phyloP scores from a whole-genome alignment of 2,329 filamentous ascomycete genomes.

The Penicillium sp. region DNA sequence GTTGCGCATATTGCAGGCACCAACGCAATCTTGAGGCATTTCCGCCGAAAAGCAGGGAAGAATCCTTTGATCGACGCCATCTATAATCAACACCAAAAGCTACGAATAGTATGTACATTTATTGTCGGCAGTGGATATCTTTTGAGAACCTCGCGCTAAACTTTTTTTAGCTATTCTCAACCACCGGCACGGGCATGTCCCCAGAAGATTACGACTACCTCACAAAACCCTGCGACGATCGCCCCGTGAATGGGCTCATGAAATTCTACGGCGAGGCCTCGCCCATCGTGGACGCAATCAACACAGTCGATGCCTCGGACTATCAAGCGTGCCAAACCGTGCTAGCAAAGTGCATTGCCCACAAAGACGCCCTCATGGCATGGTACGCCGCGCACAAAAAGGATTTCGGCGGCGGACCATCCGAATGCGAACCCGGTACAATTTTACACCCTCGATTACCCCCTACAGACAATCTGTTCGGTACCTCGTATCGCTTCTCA shows the following conservation, averaged over 20 bases:
- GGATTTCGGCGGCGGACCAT: background rate
- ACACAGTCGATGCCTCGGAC: slow-evolving; percentile 4
- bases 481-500: slow-evolving; percentile 5
- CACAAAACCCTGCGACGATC: slow-evolving; percentile 4
- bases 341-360: slow-evolving; percentile 7
- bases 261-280: slow-evolving; percentile 7
- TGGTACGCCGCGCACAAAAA: slow-evolving; percentile 6
- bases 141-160: background rate
- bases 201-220: slow-evolving; percentile 13
- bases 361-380: slow-evolving; percentile 1
- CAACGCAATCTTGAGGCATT: slow-evolving; percentile 13
- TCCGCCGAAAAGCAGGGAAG: background rate
- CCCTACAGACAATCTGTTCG: slow-evolving; percentile 8
- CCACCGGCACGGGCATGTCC: slow-evolving; percentile 5
- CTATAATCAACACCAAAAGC: slow-evolving; percentile 12
- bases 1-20: slow-evolving; percentile 12
- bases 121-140: too few species aligned
- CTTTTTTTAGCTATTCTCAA: slow-evolving; percentile 3
- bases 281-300: slow-evolving; percentile 4
- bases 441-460: background rate
- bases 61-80: slow-evolving; percentile 9
- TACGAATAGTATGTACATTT: slow-evolving; percentile 4
- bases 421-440: slow-evolving; percentile 1
- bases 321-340: slow-evolving; percentile 3
- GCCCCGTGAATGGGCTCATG: slow-evolving; percentile 3